Base-by-base conservation (phyloP, 306 rosid genomes). In the Glycine tomentella region DNA sequence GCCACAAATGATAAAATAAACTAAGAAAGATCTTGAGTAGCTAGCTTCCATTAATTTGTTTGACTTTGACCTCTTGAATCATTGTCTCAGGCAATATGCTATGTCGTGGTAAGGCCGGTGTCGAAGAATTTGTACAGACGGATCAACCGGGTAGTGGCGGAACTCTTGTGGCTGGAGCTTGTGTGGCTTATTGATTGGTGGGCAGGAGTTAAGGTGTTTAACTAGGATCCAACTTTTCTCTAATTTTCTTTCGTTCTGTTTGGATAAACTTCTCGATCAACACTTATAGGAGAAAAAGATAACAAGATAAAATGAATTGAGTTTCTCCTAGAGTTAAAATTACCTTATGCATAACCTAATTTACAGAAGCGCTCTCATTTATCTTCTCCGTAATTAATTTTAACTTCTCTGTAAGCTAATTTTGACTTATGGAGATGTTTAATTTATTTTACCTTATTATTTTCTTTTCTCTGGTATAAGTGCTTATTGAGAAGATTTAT, bases 131-230 rank as follows among this genome's bases (percentile, higher is more conserved):
- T 85, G 75, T 89, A 90, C 79, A 86, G 98, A 81, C 84, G 92
- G 84, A 89, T 91, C 85, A 93, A 91, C 84, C 84, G 98, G 84
- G 76, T 82, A 48, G 86, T 90, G 38, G 94, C 94, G 9, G 95
- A 93, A 80, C 64, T 89, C 71, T 87, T 93, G 88, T 93, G 98
- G 98, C 88, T 91, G 68, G 91, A 93, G 80, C 94, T 93, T 7
- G 92, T 93, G 7, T 93, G 97, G 95, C 82, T 93, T 25, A 77
- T 91, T 46, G 95, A 93, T 84, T 93, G 98, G 98, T 93, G 95
- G 98, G 97, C 98, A n/a, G 91, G 97, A 34, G 93, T 93, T 75
- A 84, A 91, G 98, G 98, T 93, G 61, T 75, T 67, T 7, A 59
- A 73, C 33, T 51, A 3, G 4, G n/a, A 44, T 57, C 65, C 81